Evolutionary conservation across 1,284 basidiomycete genomes (phyloP).

Genomic region (Wallemia hederae): DNA sequence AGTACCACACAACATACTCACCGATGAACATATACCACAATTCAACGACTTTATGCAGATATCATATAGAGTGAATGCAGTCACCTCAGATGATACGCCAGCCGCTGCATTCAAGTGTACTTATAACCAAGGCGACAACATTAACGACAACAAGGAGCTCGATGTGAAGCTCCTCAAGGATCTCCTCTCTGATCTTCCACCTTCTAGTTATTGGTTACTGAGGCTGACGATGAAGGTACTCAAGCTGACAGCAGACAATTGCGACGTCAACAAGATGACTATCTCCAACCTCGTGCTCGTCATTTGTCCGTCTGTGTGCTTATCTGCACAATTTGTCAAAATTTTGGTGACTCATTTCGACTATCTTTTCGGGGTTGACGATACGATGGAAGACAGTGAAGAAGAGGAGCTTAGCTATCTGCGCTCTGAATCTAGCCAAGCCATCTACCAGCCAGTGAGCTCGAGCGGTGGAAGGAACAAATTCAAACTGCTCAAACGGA

Average conservation of each 20-base stretch:
- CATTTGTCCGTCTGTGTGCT: not conserved
- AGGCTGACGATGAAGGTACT: not conserved
- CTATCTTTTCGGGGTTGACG: not conserved
- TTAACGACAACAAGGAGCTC: not conserved
- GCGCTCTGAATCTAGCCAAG: not conserved
- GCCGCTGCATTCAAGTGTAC: not conserved
- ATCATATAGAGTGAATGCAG: not conserved
- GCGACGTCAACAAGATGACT: not conserved
- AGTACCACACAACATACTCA: not conserved
- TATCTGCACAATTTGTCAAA: not conserved
- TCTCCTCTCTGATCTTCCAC: not conserved
- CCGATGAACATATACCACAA: not conserved
- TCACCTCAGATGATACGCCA: not conserved
- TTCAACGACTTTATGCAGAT: not conserved
- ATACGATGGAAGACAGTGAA: not conserved
- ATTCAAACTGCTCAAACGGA: not conserved
- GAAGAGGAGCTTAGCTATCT: not conserved
- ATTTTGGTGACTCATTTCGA: not conserved
- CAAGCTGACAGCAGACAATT: not conserved
- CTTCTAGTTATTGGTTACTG: not conserved
- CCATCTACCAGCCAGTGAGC: no score
- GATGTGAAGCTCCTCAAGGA: not conserved
- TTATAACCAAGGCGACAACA: not conserved
- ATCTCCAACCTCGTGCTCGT: not conserved
- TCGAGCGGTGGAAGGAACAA: not conserved